Conservation (phyloP, 2,329 filamentous ascomycete genomes). For the Aspergillus amoenus region DNA sequence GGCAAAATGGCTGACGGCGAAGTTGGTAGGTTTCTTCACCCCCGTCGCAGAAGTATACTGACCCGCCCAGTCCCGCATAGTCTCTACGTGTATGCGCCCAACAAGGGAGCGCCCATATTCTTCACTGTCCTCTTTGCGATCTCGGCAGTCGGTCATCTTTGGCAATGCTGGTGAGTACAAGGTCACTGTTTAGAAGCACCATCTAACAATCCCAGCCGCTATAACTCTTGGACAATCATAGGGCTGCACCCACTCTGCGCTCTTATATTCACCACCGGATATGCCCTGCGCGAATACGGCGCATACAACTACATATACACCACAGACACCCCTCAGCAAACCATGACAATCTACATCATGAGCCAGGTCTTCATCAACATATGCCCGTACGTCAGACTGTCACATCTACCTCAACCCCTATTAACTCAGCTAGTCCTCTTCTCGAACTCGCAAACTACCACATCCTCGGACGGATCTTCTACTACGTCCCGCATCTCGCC, state of each 20-base stretch:
- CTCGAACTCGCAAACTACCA: conserved; percentile 64
- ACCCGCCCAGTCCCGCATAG: conserved; percentile 23
- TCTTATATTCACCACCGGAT: conserved; percentile 57
- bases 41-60: too few species aligned
- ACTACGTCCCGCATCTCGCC: conserved; percentile 61
- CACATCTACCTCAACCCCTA: conserved; percentile 19
- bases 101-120: conserved; percentile 54
- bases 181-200: conserved; percentile 6
- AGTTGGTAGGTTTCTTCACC: too few species aligned
- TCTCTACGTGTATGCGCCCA: conserved; percentile 53
- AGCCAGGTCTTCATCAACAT: conserved; percentile 34
- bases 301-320: conserved; percentile 50
- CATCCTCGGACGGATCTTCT: conserved; percentile 59
- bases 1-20: too few species aligned
- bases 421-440: conserved; percentile 48
- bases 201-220: conserved; percentile 42
- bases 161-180: conserved; percentile 54
- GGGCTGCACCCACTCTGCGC: conserved; percentile 56
- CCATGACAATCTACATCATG: conserved; percentile 26
- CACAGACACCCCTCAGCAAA: conserved; percentile 16
- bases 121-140: conserved; percentile 51
- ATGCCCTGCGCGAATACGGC: conserved; percentile 54
- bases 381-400: conserved; percentile 42
- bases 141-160: conserved; percentile 44
- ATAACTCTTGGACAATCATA: conserved; percentile 58